A percentile compares a stretch with the other conserved stretches of the same genome.
Conservation (phyloP, 805 yeast genomes). For the Yamadazyma olivae region DNA sequence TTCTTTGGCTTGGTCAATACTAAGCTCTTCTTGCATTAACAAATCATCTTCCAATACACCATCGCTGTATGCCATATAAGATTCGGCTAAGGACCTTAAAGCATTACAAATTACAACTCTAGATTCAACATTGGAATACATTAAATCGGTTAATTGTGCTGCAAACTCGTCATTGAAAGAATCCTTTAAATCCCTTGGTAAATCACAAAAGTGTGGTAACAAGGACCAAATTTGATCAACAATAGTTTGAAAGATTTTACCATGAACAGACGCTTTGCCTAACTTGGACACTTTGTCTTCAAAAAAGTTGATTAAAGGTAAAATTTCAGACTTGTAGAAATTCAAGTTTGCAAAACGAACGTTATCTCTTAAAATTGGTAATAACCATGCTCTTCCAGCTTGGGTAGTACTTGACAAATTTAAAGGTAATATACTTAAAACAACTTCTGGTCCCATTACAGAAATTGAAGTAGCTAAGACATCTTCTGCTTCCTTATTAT, state of each 20-base stretch:
- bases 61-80: conserved; percentile 60
- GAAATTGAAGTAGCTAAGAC: conserved; percentile 78
- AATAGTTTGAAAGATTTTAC: conserved; percentile 78
- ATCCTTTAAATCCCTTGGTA: conserved; percentile 68
- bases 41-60: conserved; percentile 57
- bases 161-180: conserved; percentile 79
- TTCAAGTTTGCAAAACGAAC: conserved; percentile 67
- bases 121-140: conserved; percentile 71
- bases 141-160: conserved; percentile 62
- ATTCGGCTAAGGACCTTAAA: conserved; percentile 72
- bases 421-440: conserved; percentile 71
- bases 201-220: conserved; percentile 83
- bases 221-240: conserved; percentile 91
- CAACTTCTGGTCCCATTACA: conserved; percentile 83
- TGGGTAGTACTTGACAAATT: conserved; percentile 59
- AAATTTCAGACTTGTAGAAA: conserved; percentile 58
- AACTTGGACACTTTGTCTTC: conserved; percentile 43
- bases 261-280: conserved; percentile 59
- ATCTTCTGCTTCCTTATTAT: conserved; percentile 72
- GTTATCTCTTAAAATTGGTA: conserved; percentile 87
- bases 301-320: conserved; percentile 64
- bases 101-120: conserved; percentile 85
- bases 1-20: conserved; percentile 50
- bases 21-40: conserved; percentile 58
- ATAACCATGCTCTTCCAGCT: conserved; percentile 93